These are phyloP conservation scores for Leucocoprinus leucothites DNA, from an alignment of 768 basidiomycete genomes.

Conservation along the genomic window DNA sequence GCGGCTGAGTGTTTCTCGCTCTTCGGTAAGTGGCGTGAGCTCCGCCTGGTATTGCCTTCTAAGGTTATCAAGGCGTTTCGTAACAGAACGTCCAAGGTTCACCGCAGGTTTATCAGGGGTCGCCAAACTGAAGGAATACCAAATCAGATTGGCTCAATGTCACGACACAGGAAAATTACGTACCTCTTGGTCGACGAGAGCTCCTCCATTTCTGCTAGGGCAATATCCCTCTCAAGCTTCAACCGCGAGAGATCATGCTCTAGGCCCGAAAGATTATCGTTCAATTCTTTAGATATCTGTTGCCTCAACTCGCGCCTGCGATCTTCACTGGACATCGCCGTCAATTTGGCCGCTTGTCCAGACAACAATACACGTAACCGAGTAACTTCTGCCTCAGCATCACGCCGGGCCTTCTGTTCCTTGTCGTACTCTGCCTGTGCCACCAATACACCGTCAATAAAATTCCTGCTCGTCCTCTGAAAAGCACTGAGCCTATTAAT, in stretches of 20 bases:
- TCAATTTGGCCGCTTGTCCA: conserved; percentile 84
- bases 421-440: conserved; percentile 94
- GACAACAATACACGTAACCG: conserved; percentile 81
- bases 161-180: conserved; percentile 18
- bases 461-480: conserved; percentile 88
- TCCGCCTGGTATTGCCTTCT: conserved; percentile 87
- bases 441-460: conserved; percentile 87
- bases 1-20: conserved; percentile 73
- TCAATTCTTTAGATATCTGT: conserved; percentile 75
- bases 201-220: conserved; percentile 92
- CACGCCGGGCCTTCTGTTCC: conserved; percentile 82
- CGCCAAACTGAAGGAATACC: conserved; percentile 20
- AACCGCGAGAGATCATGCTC: conserved; percentile 87
- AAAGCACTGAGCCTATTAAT: background rate
- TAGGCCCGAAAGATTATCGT: conserved; percentile 69
- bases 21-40: conserved; percentile 76
- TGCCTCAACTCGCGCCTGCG: conserved; percentile 76
- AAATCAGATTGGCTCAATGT: conserved; percentile 4
- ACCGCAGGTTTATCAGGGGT: conserved; percentile 35
- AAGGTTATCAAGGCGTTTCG: conserved; percentile 81
- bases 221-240: conserved; percentile 86
- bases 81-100: conserved; percentile 67
- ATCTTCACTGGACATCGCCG: conserved; percentile 79
- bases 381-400: conserved; percentile 90
- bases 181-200: conserved; percentile 74